phyloP scores from a whole-genome alignment of 768 basidiomycete genomes.

The Kondoa subrosea region DNA sequence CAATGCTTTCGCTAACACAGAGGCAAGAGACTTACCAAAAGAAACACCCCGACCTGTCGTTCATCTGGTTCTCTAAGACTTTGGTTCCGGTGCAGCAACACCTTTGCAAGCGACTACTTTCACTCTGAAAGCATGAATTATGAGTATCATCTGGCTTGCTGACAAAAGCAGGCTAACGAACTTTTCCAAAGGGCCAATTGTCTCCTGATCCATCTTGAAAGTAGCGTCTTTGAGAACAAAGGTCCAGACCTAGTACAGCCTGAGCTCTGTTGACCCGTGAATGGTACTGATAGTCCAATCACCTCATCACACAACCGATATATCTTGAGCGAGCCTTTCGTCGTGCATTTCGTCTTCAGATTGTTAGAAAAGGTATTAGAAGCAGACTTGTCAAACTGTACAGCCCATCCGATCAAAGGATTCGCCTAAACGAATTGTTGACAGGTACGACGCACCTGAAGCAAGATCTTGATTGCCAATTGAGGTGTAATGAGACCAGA shows the following conservation, averaged over 20 bases:
- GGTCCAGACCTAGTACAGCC: slow-evolving; percentile 60
- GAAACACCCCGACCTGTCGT: no score
- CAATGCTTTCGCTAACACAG: no score
- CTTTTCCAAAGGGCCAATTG: slow-evolving; percentile 52
- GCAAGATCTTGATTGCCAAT: slow-evolving; percentile 93
- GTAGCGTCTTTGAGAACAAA: slow-evolving; percentile 83
- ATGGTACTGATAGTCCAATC: not conserved
- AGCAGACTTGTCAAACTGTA: slow-evolving; percentile 85
- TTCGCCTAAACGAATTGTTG: not conserved
- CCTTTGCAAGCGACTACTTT: slow-evolving; percentile 8
- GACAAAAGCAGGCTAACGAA: not conserved
- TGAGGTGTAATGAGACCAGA: slow-evolving; percentile 93
- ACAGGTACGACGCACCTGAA: slow-evolving; percentile 48
- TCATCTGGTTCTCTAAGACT: no score
- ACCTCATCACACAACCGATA: slow-evolving; percentile 77
- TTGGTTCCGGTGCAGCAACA: not conserved
- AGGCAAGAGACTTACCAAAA: no score
- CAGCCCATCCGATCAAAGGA: not conserved
- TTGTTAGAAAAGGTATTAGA: slow-evolving; percentile 82
- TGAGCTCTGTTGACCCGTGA: not conserved
- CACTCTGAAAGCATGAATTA: not conserved
- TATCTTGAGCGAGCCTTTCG: slow-evolving; percentile 87
- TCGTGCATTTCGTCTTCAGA: slow-evolving; percentile 83
- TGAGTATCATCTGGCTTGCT: not conserved
- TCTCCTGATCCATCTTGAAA: slow-evolving; percentile 86